A percentile compares a stretch with the other conserved stretches of the same genome.
phyloP scores from a whole-genome alignment of 2,329 filamentous ascomycete species.

The Nemania sp. region DNA sequence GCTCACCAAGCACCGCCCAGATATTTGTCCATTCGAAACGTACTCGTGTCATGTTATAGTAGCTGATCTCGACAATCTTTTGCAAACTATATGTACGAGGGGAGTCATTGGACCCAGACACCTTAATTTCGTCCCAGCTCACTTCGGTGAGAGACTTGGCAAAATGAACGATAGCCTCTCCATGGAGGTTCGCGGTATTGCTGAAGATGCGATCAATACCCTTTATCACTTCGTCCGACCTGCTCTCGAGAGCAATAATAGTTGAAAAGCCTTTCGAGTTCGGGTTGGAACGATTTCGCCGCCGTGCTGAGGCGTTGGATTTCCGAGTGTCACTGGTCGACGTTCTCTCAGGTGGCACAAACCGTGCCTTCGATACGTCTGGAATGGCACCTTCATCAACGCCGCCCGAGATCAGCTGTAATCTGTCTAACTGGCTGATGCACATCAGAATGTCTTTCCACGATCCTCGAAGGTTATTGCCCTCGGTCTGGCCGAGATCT shows the following conservation, averaged over 20 bases:
- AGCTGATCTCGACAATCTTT: slow-evolving; percentile 97
- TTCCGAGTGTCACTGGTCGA: slow-evolving; percentile 63
- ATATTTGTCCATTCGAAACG: slow-evolving; percentile 98
- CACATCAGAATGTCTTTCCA: slow-evolving; percentile 97
- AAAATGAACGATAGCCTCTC: slow-evolving; percentile 94
- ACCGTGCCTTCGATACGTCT: slow-evolving; percentile 83
- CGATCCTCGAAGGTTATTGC: slow-evolving; percentile 83
- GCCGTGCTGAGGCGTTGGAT: slow-evolving; percentile 63
- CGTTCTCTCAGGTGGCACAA: slow-evolving; percentile 62
- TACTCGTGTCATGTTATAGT: slow-evolving; percentile 99
- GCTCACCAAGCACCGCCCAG: slow-evolving; percentile 95
- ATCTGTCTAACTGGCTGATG: slow-evolving; percentile 91
- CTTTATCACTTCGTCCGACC: slow-evolving; percentile 90
- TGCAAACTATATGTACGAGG: slow-evolving; percentile 96
- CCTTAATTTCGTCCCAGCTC: slow-evolving; percentile 98
- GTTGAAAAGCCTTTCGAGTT: slow-evolving; percentile 67
- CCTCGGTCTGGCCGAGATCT: slow-evolving; percentile 90
- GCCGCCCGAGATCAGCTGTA: slow-evolving; percentile 92
- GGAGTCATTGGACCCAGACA: slow-evolving; percentile 92
- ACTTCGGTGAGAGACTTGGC: slow-evolving; percentile 90
- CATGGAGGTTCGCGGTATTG: slow-evolving; percentile 89
- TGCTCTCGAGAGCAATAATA: slow-evolving; percentile 88
- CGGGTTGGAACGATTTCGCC: slow-evolving; percentile 57
- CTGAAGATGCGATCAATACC: slow-evolving; percentile 96
- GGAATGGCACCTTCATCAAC: slow-evolving; percentile 92